phyloP scores from a whole-genome alignment of 176 grass and related monocot genomes.

The Carex littledalei region DNA sequence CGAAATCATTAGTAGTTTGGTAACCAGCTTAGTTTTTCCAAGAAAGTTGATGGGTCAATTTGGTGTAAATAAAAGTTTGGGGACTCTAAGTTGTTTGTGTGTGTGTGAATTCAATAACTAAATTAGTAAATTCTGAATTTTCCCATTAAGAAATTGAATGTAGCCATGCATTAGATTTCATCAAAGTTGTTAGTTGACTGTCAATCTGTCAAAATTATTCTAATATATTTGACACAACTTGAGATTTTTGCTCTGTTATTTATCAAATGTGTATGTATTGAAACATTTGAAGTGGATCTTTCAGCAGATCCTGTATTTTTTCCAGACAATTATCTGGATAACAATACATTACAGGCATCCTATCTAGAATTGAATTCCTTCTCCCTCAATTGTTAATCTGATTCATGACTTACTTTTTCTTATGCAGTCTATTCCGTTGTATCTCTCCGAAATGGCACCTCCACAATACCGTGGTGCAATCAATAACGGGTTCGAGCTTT shows the following conservation, averaged over 20 bases:
- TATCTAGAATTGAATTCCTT: neutral
- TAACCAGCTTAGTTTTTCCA: too few relatives aligned
- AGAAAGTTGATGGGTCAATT: neutral
- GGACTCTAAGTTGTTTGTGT: neutral
- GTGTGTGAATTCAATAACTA: neutral
- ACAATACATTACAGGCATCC: neutral
- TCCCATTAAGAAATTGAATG: neutral
- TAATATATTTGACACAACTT: neutral
- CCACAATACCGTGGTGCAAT: slow-evolving; percentile 70
- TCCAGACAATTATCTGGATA: neutral
- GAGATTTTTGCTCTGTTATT: neutral
- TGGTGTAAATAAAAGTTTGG: neutral
- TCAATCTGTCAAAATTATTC: neutral
- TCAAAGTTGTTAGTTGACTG: neutral
- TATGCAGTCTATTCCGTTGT: slow-evolving; percentile 77
- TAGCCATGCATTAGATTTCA: neutral
- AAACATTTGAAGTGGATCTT: neutral
- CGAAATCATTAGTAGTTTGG: neutral
- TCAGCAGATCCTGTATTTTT: neutral
- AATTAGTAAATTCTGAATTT: neutral
- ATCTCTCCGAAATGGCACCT: slow-evolving; percentile 84
- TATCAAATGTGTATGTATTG: neutral
- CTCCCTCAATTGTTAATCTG: neutral
- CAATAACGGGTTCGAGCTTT: slow-evolving; percentile 67
- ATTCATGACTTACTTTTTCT: neutral